Percentiles rank a stretch among this genome's conserved stretches.
phyloP scores from a whole-genome alignment of 169 alveolate species.

The Cryptosporidium tyzzeri region DNA sequence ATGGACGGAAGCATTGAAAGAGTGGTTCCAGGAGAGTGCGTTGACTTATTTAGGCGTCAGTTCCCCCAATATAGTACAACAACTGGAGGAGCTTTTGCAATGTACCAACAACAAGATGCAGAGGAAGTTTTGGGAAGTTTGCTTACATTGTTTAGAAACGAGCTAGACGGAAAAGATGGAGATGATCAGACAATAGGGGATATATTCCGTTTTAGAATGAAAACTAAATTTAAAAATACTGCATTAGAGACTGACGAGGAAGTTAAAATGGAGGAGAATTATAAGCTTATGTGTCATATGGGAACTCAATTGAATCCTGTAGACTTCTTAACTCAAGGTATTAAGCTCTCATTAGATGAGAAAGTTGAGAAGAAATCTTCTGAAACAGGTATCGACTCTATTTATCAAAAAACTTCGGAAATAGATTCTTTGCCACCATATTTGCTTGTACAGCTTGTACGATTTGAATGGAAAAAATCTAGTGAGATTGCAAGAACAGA shows the following conservation, averaged over 20 bases:
- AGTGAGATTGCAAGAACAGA: conserved; percentile 88
- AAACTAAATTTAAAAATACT: conserved; percentile 79
- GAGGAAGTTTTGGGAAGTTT: conserved; percentile 84
- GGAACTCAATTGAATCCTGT: conserved; percentile 91
- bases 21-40: conserved; percentile 42
- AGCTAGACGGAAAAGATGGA: conserved; percentile 59
- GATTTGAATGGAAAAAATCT: conserved; percentile 95
- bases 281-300: conserved; percentile 86
- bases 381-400: conserved; percentile 83
- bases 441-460: conserved; percentile 92
- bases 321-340: conserved; percentile 91
- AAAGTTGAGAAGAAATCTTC: conserved; percentile 88
- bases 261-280: conserved; percentile 79
- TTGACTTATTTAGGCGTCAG: conserved; percentile 49
- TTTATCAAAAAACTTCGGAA: conserved; percentile 88
- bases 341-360: conserved; percentile 88
- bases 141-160: conserved; percentile 79
- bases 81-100: conserved; percentile 72
- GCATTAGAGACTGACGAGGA: conserved; percentile 83
- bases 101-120: conserved; percentile 81
- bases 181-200: conserved; percentile 79
- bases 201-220: conserved; percentile 84
- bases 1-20: conserved; percentile 77
- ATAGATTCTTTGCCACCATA: conserved; percentile 92
- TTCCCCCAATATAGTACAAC: conserved; percentile 59